Percentiles rank a stretch among this genome's conserved stretches.
Conservation (phyloP, 805 yeast species). For the Lipomyces japonicus region DNA sequence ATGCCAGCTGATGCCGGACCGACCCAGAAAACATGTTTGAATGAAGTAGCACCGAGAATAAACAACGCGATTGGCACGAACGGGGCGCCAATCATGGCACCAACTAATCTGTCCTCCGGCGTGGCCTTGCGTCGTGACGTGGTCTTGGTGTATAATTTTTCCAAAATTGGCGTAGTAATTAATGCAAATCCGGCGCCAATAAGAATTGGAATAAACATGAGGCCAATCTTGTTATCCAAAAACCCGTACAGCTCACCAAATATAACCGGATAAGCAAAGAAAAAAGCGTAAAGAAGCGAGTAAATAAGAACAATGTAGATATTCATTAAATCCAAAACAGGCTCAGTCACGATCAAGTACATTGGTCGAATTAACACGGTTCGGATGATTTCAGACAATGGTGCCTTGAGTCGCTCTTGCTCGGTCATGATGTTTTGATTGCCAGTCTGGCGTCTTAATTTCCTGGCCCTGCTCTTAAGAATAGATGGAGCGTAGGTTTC, state of each 20-base stretch:
- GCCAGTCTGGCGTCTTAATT: slow-evolving; percentile 73
- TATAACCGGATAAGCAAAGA: slow-evolving; percentile 92
- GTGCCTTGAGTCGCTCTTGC: slow-evolving; percentile 74
- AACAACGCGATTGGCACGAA: slow-evolving; percentile 51
- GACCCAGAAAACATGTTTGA: slow-evolving; percentile 45
- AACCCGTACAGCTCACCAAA: slow-evolving; percentile 72
- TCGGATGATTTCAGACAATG: slow-evolving; percentile 61
- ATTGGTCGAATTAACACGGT: slow-evolving; percentile 73
- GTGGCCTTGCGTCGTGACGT: slow-evolving; percentile 41
- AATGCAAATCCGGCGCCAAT: slow-evolving; percentile 80
- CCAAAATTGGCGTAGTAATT: slow-evolving; percentile 69
- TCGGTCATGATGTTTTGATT: slow-evolving; percentile 87
- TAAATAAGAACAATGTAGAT: slow-evolving; percentile 83
- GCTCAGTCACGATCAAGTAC: slow-evolving; percentile 68
- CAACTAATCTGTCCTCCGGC: slow-evolving; percentile 56
- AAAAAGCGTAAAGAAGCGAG: slow-evolving; percentile 86
- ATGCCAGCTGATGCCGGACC: slow-evolving; percentile 57
- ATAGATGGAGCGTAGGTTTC: slow-evolving; percentile 92
- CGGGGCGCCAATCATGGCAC: slow-evolving; percentile 48
- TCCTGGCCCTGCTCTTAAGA: slow-evolving; percentile 63
- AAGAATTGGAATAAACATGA: slow-evolving; percentile 85
- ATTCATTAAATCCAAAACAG: slow-evolving; percentile 79
- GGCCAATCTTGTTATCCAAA: slow-evolving; percentile 72
- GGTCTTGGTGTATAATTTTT: slow-evolving; percentile 51
- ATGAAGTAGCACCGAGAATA: slow-evolving; percentile 60